phyloP scores from a whole-genome alignment of 352 stramenopile species.

The Phytophthora lateralis region DNA sequence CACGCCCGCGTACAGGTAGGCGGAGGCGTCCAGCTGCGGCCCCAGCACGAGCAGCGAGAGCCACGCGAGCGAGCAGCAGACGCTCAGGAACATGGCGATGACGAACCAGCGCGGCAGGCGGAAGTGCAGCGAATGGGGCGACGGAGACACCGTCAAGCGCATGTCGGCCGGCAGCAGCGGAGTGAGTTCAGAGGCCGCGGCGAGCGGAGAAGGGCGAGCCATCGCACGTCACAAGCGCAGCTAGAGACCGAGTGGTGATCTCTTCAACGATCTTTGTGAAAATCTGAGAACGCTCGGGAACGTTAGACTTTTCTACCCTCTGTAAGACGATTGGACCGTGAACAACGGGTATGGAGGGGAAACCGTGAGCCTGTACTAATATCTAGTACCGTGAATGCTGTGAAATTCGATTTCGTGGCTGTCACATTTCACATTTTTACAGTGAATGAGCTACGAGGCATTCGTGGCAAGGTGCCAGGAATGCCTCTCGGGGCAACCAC shows the following conservation, averaged over 20 bases:
- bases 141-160: constrained; percentile 5
- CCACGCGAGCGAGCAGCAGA: constrained; percentile 52
- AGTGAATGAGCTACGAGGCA: too few relatives aligned
- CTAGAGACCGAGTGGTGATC: constrained; percentile 3
- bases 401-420: too few relatives aligned
- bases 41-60: constrained; percentile 53
- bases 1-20: constrained; percentile 71
- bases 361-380: background rate
- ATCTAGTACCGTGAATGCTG: too few relatives aligned
- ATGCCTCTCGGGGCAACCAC: too few relatives aligned
- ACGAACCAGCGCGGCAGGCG: constrained; percentile 67
- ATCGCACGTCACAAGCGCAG: constrained; percentile 16
- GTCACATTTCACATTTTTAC: too few relatives aligned
- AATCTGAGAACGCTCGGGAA: background rate
- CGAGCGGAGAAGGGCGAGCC: constrained; percentile 12
- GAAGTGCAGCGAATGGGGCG: constrained; percentile 8
- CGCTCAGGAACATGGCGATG: constrained; percentile 38
- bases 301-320: background rate
- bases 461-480: too few relatives aligned
- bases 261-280: background rate
- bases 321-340: background rate
- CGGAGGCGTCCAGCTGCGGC: constrained; percentile 36
- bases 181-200: constrained; percentile 34
- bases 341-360: background rate
- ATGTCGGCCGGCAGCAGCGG: constrained; percentile 31